Evolutionary conservation across 306 rosid species (phyloP).

Genomic region (Gastrolobium villosum): DNA sequence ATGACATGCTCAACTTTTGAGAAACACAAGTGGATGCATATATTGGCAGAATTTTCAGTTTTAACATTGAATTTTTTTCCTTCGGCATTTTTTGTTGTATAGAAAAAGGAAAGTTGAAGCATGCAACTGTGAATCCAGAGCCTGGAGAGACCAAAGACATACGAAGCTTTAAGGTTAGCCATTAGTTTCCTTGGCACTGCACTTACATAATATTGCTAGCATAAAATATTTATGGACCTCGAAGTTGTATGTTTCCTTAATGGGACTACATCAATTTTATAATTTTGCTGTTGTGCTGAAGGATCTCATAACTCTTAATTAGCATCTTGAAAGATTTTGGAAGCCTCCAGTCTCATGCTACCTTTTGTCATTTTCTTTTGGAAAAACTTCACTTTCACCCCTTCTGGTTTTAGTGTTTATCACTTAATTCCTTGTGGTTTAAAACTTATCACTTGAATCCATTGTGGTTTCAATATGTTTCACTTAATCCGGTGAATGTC

Average conservation of each 20-base stretch:
- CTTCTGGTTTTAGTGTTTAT: no score
- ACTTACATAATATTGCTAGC: constrained; percentile 16
- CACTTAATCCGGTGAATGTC: no score
- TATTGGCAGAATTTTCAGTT: constrained; percentile 8
- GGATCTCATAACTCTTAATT: constrained; percentile 7
- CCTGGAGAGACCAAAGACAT: constrained; percentile 88
- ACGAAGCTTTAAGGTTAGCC: constrained; percentile 81
- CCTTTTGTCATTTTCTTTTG: not conserved
- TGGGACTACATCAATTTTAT: constrained; percentile 20
- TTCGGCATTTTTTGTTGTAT: constrained; percentile 39
- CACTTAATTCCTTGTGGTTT: no score
- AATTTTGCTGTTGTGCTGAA: not conserved
- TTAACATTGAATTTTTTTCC: not conserved
- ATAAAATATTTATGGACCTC: constrained; percentile 3
- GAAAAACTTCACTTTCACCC: no score
- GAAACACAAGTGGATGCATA: constrained; percentile 21
- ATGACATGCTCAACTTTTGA: constrained; percentile 27
- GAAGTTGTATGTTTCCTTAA: not conserved
- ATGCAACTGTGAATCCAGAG: constrained; percentile 80
- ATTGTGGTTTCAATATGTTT: no score
- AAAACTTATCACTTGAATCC: no score
- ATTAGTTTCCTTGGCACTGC: constrained; percentile 23
- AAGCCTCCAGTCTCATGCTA: constrained; percentile 9
- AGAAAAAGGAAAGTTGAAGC: constrained; percentile 93
- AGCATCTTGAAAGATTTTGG: not conserved